A percentile compares a stretch with the other conserved stretches of the same genome.
These are phyloP conservation scores for Pestalotiopsis sp. DNA, from an alignment of 2,329 filamentous ascomycete species.

Conservation along the genomic window DNA sequence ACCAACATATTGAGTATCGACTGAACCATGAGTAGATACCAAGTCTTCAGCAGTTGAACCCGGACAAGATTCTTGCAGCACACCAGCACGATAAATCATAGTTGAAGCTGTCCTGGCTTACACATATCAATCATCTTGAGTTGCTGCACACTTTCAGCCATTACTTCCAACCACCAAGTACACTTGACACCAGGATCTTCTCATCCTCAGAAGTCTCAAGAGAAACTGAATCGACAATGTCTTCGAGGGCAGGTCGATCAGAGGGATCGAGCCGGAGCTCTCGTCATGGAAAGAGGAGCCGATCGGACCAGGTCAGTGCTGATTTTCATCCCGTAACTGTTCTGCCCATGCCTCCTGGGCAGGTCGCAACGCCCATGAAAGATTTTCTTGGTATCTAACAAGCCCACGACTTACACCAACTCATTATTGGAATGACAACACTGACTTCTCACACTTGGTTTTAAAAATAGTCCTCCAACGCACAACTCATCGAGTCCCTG, in stretches of 20 bases:
- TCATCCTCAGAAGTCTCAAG: no score
- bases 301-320: slow-evolving; percentile 29
- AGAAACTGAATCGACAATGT: slow-evolving; percentile 18
- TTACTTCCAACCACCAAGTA: no score
- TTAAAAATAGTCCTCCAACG: slow-evolving; percentile 31
- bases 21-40: no score
- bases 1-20: no score
- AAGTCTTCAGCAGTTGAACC: no score
- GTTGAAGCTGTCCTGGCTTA: no score
- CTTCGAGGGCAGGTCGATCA: slow-evolving; percentile 27
- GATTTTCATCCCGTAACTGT: slow-evolving; percentile 28
- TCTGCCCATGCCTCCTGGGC: background rate
- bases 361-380: background rate
- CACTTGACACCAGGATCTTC: no score
- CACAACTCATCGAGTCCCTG: slow-evolving; percentile 63
- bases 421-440: no score
- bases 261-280: slow-evolving; percentile 21
- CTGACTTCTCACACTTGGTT: background rate
- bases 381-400: background rate
- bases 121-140: no score
- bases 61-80: no score
- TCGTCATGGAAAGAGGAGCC: slow-evolving; percentile 26
- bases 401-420: background rate
- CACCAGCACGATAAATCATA: no score
- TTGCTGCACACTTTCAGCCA: no score